Percentiles rank a stretch among this genome's conserved stretches.
These are phyloP conservation scores for Globisporangium rhizosaccharum DNA, from an alignment of 352 stramenopile genomes.

Conservation along the genomic window DNA sequence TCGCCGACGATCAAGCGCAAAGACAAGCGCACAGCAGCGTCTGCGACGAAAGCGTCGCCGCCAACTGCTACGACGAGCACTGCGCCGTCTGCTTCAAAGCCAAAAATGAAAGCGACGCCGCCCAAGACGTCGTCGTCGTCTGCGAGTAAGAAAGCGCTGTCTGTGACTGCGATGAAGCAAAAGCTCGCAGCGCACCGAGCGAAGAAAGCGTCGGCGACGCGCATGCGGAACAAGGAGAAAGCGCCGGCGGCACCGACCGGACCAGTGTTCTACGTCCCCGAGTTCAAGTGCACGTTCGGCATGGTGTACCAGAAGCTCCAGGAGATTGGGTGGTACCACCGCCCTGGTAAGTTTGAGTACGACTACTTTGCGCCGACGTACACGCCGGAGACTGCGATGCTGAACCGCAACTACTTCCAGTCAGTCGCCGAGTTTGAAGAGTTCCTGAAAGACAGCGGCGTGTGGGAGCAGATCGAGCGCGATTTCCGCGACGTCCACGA, in stretches of 20 bases:
- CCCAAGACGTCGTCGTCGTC: conserved; percentile 14
- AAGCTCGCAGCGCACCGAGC: background rate
- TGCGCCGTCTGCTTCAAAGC: background rate
- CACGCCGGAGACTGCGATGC: conserved; percentile 40
- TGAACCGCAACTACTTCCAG: conserved; percentile 64
- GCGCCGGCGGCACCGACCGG: conserved; percentile 7
- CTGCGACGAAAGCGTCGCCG: background rate
- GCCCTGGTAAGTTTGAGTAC: conserved; percentile 60
- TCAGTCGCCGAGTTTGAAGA: conserved; percentile 49
- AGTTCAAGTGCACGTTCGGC: conserved; percentile 69
- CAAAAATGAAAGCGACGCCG: conserved; percentile 8
- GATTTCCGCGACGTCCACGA: conserved; percentile 51
- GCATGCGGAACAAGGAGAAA: conserved; percentile 22
- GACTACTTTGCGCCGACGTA: conserved; percentile 77
- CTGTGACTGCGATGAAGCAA: conserved; percentile 7
- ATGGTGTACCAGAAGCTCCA: conserved; percentile 60
- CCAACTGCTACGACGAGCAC: background rate
- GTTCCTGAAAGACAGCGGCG: conserved; percentile 50
- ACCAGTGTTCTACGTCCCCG: conserved; percentile 33
- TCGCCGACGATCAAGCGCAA: conserved; percentile 29
- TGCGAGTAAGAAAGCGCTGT: conserved; percentile 23
- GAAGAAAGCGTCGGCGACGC: conserved; percentile 13
- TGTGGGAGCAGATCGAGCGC: conserved; percentile 54
- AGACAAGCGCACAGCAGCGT: conserved; percentile 14
- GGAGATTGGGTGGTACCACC: conserved; percentile 53